Evolutionary conservation across 768 basidiomycete species (phyloP).

Genomic region (Xerocomus brunneocitrinus): DNA sequence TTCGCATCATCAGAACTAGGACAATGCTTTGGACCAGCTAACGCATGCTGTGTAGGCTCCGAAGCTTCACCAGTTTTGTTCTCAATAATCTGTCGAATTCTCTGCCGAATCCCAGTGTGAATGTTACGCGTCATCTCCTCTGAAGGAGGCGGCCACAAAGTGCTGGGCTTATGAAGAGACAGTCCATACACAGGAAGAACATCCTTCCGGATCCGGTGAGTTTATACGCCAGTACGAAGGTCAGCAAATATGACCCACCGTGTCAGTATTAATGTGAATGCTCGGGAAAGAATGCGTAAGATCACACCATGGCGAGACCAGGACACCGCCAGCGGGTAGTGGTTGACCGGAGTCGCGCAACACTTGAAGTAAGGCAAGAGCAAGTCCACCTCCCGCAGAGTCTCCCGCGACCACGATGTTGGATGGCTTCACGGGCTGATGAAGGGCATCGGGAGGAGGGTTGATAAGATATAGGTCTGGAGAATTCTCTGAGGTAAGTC

Average conservation of each 20-base stretch:
- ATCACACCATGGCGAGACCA: slow-evolving; percentile 92
- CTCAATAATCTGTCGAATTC: slow-evolving; percentile 54
- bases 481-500: background rate
- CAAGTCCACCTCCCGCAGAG: slow-evolving; percentile 89
- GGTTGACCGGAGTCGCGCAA: slow-evolving; percentile 83
- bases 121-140: slow-evolving; percentile 56
- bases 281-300: slow-evolving; percentile 95
- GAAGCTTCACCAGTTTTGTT: slow-evolving; percentile 1
- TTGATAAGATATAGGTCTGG: slow-evolving; percentile 82
- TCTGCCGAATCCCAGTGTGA: slow-evolving; percentile 54
- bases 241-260: slow-evolving; percentile 43
- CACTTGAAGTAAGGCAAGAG: slow-evolving; percentile 77
- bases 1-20: slow-evolving; percentile 3
- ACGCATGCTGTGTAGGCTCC: slow-evolving; percentile 5
- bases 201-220: slow-evolving; percentile 46
- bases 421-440: slow-evolving; percentile 73
- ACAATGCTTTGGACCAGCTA: slow-evolving; percentile 7
- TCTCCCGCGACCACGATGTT: slow-evolving; percentile 87
- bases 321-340: slow-evolving; percentile 77
- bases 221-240: background rate
- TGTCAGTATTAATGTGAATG: slow-evolving; percentile 76
- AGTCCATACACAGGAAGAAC: slow-evolving; percentile 74
- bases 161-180: slow-evolving; percentile 73
- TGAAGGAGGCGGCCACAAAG: slow-evolving; percentile 72
- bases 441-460: slow-evolving; percentile 77